These are phyloP conservation scores for Aspergillus olivimuriae DNA, from an alignment of 495 filamentous ascomycete species.

Conservation along the genomic window DNA sequence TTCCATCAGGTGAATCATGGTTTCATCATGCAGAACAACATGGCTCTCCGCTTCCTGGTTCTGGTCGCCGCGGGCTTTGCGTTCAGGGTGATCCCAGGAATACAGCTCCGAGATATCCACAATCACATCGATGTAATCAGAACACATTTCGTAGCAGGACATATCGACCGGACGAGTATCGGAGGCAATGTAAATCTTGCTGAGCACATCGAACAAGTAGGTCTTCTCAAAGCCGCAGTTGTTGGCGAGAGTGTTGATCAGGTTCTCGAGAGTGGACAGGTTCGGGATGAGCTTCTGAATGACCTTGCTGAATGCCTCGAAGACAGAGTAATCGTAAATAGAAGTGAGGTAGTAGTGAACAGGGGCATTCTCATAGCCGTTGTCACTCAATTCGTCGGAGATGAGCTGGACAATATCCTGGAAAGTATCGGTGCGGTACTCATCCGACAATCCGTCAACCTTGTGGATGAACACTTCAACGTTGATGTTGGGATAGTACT, in stretches of 20 bases:
- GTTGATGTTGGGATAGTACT: constrained; percentile 83
- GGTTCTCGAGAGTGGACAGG: constrained; percentile 80
- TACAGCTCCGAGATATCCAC: constrained; percentile 95
- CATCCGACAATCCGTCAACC: constrained; percentile 88
- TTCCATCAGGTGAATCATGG: constrained; percentile 79
- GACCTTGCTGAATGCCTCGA: constrained; percentile 96
- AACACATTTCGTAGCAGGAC: constrained; percentile 93
- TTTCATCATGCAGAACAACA: constrained; percentile 72
- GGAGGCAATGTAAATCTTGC: constrained; percentile 97
- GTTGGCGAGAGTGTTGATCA: constrained; percentile 82
- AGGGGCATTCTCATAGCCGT: constrained; percentile 83
- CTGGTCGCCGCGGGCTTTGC: constrained; percentile 53
- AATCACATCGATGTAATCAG: constrained; percentile 95
- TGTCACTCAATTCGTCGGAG: constrained; percentile 89
- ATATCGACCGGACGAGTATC: constrained; percentile 90
- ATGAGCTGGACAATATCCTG: constrained; percentile 95
- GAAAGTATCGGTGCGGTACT: constrained; percentile 89
- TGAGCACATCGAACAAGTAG: constrained; percentile 91
- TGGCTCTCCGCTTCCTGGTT: constrained; percentile 74
- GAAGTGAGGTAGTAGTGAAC: constrained; percentile 91
- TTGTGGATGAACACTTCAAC: constrained; percentile 99
- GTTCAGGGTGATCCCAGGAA: constrained; percentile 61
- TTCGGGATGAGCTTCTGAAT: constrained; percentile 96
- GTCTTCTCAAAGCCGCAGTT: constrained; percentile 95
- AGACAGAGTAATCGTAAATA: constrained; percentile 97